phyloP scores from a whole-genome alignment of 371 early-diverging fungal species.

The Globomyces sp. region DNA sequence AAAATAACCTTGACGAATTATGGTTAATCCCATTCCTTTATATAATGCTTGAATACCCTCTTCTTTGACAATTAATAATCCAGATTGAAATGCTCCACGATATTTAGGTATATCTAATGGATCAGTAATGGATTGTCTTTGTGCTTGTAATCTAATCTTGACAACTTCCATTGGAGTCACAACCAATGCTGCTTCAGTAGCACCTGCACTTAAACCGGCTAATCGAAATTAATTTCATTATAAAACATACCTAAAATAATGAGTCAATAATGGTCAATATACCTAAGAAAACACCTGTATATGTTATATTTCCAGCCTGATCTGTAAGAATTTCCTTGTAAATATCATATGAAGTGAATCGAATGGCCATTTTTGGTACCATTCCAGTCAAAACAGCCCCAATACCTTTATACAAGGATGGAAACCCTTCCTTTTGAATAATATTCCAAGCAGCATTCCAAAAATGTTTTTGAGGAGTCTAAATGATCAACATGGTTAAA shows the following conservation, averaged over 20 bases:
- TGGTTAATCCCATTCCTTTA: conserved; percentile 92
- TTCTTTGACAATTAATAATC: conserved; percentile 87
- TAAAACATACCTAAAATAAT: too few species aligned
- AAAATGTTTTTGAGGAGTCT: too few species aligned
- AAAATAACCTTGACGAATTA: conserved; percentile 79
- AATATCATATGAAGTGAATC: conserved; percentile 92
- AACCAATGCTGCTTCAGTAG: conserved; percentile 90
- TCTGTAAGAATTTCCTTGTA: conserved; percentile 84
- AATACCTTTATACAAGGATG: conserved; percentile 95
- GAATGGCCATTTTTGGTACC: conserved; percentile 98
- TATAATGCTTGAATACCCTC: conserved; percentile 89
- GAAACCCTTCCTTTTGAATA: conserved; percentile 80
- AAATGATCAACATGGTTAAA: too few species aligned
- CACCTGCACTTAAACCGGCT: conserved; percentile 94
- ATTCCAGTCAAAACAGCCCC: conserved; percentile 97
- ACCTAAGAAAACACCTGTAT: conserved; percentile 77
- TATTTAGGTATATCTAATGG: conserved; percentile 96
- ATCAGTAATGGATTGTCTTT: conserved; percentile 93
- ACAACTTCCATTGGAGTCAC: conserved; percentile 97
- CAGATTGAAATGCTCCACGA: conserved; percentile 91
- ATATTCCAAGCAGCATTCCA: conserved; percentile 42
- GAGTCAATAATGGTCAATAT: conserved; percentile 27
- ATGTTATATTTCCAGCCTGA: conserved; percentile 66
- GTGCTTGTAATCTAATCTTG: conserved; percentile 96
- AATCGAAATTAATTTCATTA: conserved; percentile 5